phyloP scores from a whole-genome alignment of 2,329 filamentous ascomycete species.

The Zarea fungicola region DNA sequence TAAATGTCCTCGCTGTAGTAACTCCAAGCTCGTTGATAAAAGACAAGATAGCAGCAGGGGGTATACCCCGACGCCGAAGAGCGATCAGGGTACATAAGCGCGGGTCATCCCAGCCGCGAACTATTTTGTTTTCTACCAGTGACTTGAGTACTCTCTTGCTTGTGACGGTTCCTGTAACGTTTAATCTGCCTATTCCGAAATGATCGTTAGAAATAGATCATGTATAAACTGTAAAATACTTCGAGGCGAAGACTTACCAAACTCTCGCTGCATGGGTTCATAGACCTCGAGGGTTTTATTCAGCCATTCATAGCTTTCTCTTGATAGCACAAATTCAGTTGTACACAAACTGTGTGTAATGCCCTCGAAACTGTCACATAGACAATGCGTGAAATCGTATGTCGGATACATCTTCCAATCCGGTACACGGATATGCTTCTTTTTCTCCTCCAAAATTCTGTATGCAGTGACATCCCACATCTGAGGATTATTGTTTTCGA shows the following conservation, averaged over 20 bases:
- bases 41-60: conserved; percentile 79
- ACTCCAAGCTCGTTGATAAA: conserved; percentile 92
- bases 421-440: conserved; percentile 73
- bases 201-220: too few species aligned
- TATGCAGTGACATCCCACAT: conserved; percentile 97
- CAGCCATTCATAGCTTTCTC: conserved; percentile 87
- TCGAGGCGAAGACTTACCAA: too few species aligned
- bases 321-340: conserved; percentile 79
- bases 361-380: conserved; percentile 86
- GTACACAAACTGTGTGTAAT: conserved; percentile 93
- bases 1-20: conserved; percentile 73
- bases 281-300: conserved; percentile 78
- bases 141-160: conserved; percentile 80
- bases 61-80: conserved; percentile 77
- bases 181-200: too few species aligned
- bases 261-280: conserved; percentile 91
- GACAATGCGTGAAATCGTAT: conserved; percentile 86
- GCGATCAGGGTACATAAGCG: conserved; percentile 83
- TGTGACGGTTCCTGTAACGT: conserved; percentile 77
- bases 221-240: too few species aligned
- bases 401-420: conserved; percentile 94
- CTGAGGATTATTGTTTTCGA: conserved; percentile 78
- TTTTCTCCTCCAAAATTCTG: conserved; percentile 64
- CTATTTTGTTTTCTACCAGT: conserved; percentile 68
- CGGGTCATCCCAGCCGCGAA: conserved; percentile 87